Evolutionary conservation across 352 stramenopile species (phyloP), one percentile per base, ranked within the genome.

Genomic region (Phytopythium kandeliae): DNA sequence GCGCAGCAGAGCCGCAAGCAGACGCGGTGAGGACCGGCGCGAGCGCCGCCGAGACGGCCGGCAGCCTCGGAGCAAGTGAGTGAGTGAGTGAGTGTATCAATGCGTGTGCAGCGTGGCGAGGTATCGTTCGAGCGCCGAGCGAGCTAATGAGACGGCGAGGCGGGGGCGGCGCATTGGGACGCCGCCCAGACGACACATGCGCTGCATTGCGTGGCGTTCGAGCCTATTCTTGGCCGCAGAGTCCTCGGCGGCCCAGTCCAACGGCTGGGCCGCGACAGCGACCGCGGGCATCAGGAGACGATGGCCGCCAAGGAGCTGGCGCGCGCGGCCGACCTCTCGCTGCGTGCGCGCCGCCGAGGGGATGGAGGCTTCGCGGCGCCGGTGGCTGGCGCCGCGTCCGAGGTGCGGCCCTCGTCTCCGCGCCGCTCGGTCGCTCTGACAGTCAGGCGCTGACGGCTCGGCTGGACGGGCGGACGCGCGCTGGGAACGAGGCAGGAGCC

Each of bases 291-390:
- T n/a, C n/a, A n/a, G n/a, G n/a, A n/a, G n/a, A n/a, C 28, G 28
- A 33, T 11, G 38, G 19, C 10, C 42, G 47, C 28, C 9, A 85
- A 86, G 74, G 63, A 86, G 50, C 53, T 85, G 30, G 77, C 75
- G 51, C 81, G 62, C 48, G 78, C 69, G 16, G 57, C 85, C 52
- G 74, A 85, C 21, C 62, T 81, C 37, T 83, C 69, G 8, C 59
- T 87, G 48, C 57, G 71, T 8, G 65, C 60, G 9, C 51, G 58
- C 7, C 46, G 35, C 13, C 41, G 51, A 17, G 33, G 26, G 42
- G 54, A 48, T 36, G 65, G 46, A 48, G 63, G 30, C 54, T 63
- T 42, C 28, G 42, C 48, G n/a, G 37, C 30, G 31, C 26, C 35
- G 22, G 41, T 42, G 25, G 34, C 26, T 48, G 10, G 8, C 5